Evolutionary conservation across 306 rosid genomes (phyloP), one percentile per base, ranked within the genome.

Genomic region (Fragaria iinumae): DNA sequence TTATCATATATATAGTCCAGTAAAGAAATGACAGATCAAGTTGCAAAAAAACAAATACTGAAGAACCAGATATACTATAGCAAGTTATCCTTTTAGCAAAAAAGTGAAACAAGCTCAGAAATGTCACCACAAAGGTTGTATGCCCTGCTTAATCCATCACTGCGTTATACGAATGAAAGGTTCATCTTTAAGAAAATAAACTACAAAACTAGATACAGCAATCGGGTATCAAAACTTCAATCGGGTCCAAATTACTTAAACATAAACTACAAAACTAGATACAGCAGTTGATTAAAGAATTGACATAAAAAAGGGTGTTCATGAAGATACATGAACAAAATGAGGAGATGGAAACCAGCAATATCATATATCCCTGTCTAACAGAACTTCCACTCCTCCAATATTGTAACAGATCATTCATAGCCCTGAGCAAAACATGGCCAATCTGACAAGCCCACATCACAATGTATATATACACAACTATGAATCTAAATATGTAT

Each of bases 401-500:
- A 76, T 82, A 74, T 77, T 36, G 71, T 14, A 45, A 21, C 12
- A 29, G 69, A 71, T 48, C 44, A 60, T 79, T 50, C 57, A 84
- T 60, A 21, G 3, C 18, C 68, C 75, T 74, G 86, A 80, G 89
- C 80, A 86, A 83, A 84, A 82, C 84, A 56, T 91, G 97, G 90
- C 86, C 87, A 84, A 84, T 71, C 90, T 89, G 96, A 81, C 93
- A 89, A 59, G 73, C 84, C 87, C 76, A 76, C 86, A 78, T 75
- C 72, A 75, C 34, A 62, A 74, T 74, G 71, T 73, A 57, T 25
- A 59, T 62, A 14, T 57, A 48, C 72, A 50, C 72, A 43, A 64
- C 52, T 55, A 81, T 60, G 83, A 73, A 57, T 60, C 47, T 16
- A 2, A 5, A 57, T 20, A 36, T 43, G 27, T 9, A 74, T 59